Base-by-base conservation (phyloP, 1,284 basidiomycete genomes). In the Ustilago bromivora region DNA sequence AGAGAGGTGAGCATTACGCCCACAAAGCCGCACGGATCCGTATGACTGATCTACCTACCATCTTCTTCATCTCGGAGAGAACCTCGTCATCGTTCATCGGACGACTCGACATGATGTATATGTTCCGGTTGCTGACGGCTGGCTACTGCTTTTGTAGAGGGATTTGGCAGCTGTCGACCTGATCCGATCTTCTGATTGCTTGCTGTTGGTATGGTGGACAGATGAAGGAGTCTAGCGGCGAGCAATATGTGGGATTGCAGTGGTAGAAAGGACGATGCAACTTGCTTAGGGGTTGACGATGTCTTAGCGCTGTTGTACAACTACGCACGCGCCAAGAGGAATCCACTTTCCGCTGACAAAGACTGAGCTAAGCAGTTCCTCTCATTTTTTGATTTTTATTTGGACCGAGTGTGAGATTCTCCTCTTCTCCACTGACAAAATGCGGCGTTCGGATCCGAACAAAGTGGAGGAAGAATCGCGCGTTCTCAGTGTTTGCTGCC, bases 31-130 rank as follows among this genome's bases (percentile, higher is more conserved):
- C 13, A 15, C 8, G 5, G 7, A 7, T 11, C 7, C n/a, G 19
- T n/a, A 15, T 11, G n/a, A n/a, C 9, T 31, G n/a, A 31, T 17
- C 17, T 1, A 63, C 78, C 28, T 57, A 82, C 96, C 96, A 98
- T 98, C 92, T 98, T 98, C 89, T 95, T 97, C 94, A 98, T 95
- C 90, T 98, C 96, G 83, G 89, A 93, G 85, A 95, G 89, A 43
- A 98, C 96, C 88, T 98, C 96, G 84, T 96, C 95, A 85, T 98
- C 96, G 86, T 96, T 96, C 78, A 98, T 89, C 28, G 95, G 91
- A 58, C 88, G 87, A 61, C 67, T 73, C 70, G 88, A 84, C 83
- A 84, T 83, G 60, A 35, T 78, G 71, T 51, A 40, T 12, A 8
- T 56, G 32, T 17, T 2, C 11, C 41, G 60, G 56, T 34, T 51